These are phyloP conservation scores for Monilinia fructicola DNA, from an alignment of 2,329 filamentous ascomycete species.

Conservation along the genomic window DNA sequence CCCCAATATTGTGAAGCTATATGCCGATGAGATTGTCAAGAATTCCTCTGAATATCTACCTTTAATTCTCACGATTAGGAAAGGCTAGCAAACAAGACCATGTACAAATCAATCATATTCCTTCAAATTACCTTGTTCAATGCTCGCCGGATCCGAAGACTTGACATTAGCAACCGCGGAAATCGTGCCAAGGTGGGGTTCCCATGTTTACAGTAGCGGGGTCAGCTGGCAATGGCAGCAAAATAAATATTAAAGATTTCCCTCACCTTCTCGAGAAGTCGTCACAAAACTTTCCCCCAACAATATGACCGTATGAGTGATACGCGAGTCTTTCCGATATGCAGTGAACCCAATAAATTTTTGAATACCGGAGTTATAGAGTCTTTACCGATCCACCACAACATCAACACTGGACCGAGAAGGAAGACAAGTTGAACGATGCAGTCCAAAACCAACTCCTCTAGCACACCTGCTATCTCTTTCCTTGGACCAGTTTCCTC, in stretches of 20 bases:
- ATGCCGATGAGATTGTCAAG: neutral
- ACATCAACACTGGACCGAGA: slow-evolving; percentile 5
- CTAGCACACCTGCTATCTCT: slow-evolving; percentile 44
- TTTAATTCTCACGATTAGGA: neutral
- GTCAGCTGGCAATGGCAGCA: slow-evolving; percentile 1
- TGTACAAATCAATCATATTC: neutral
- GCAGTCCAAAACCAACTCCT: slow-evolving; percentile 19
- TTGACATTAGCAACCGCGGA: neutral
- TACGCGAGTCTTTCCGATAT: slow-evolving; percentile 22
- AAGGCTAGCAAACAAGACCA: neutral
- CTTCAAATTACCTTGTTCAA: neutral
- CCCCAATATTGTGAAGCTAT: neutral
- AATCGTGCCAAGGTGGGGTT: slow-evolving; percentile 18
- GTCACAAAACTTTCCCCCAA: neutral
- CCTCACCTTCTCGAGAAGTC: neutral
- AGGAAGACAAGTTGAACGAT: slow-evolving; percentile 17
- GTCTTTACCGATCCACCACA: slow-evolving; percentile 7
- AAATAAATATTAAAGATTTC: slow-evolving; percentile 21
- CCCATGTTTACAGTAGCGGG: slow-evolving; percentile 17
- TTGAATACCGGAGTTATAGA: slow-evolving; percentile 5
- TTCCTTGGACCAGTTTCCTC: slow-evolving; percentile 65
- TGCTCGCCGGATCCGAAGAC: slow-evolving; percentile 13
- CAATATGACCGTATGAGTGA: slow-evolving; percentile 19
- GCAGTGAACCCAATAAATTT: slow-evolving; percentile 17
- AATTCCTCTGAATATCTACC: neutral